phyloP scores from a whole-genome alignment of 2,329 filamentous ascomycete species.

The Cryphonectria naterciae region DNA sequence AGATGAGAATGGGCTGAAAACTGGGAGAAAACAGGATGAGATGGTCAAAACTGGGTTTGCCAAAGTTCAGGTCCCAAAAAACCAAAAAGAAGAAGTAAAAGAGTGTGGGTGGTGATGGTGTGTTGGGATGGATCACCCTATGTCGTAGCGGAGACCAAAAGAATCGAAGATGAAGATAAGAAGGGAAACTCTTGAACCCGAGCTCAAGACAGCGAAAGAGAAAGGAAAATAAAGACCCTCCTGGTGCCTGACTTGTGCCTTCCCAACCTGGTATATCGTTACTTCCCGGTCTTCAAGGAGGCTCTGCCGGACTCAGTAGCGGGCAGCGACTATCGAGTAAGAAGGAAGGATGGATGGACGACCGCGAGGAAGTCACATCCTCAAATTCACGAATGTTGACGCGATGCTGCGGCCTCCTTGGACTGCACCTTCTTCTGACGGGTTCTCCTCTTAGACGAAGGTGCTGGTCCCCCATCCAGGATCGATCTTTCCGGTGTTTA shows the following conservation, averaged over 20 bases:
- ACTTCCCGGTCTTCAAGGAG: background rate
- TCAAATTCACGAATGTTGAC: background rate
- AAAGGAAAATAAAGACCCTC: background rate
- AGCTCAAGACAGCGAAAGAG: background rate
- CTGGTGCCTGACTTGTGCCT: slow-evolving; percentile 1
- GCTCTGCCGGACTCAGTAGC: background rate
- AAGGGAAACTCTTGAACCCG: background rate
- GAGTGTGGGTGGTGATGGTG: background rate
- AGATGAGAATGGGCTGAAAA: background rate
- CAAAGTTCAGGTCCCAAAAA: slow-evolving; percentile 30
- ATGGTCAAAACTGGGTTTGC: slow-evolving; percentile 26
- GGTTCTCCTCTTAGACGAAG: background rate
- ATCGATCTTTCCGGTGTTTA: background rate
- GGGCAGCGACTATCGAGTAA: background rate
- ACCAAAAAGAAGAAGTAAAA: background rate
- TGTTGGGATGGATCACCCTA: background rate
- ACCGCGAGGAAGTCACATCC: background rate
- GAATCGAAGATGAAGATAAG: slow-evolving; percentile 12
- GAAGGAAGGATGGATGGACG: background rate
- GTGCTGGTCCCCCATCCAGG: background rate
- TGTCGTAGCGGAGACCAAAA: background rate
- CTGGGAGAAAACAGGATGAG: slow-evolving; percentile 11
- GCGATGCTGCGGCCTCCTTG: background rate
- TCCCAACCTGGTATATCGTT: background rate
- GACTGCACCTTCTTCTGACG: background rate